Conservation (phyloP, 306 rosid genomes). For the Vicia faba region DNA sequence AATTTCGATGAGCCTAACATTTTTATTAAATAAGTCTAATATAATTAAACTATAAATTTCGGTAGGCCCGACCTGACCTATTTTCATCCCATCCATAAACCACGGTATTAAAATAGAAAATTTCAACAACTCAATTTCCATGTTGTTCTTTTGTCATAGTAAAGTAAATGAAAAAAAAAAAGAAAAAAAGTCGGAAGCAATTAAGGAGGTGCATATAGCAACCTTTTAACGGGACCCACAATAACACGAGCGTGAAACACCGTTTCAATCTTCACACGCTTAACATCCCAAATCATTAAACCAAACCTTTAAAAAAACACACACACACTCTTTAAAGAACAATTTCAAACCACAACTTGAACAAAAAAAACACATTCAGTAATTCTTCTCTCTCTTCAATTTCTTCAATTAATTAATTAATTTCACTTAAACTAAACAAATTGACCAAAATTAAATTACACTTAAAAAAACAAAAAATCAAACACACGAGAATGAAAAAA, state of each 20-base stretch:
- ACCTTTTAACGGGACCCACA: slow-evolving; percentile 42
- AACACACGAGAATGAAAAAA: not conserved
- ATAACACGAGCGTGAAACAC: slow-evolving; percentile 48
- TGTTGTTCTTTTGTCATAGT: too few species aligned
- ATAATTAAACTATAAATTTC: too few species aligned
- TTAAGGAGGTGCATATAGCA: not conserved
- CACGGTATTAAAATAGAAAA: too few species aligned
- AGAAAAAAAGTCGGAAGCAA: not conserved
- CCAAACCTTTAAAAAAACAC: slow-evolving; percentile 21
- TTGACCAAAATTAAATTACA: slow-evolving; percentile 18
- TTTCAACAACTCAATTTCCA: too few species aligned
- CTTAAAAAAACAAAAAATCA: slow-evolving; percentile 15
- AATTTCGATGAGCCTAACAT: too few species aligned
- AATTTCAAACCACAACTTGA: slow-evolving; percentile 31
- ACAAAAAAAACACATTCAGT: slow-evolving; percentile 32
- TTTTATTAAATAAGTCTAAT: too few species aligned
- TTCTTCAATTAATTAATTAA: not conserved
- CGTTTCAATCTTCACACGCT: slow-evolving; percentile 44
- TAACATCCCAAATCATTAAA: slow-evolving; percentile 47
- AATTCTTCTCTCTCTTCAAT: slow-evolving; percentile 35
- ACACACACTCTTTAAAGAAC: slow-evolving; percentile 14
- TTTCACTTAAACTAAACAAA: not conserved
- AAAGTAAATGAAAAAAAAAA: too few species aligned
- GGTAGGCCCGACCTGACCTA: too few species aligned
- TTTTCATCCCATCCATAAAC: too few species aligned